phyloP scores from a whole-genome alignment of 2,329 filamentous ascomycete species.

The Fusarium sp. region DNA sequence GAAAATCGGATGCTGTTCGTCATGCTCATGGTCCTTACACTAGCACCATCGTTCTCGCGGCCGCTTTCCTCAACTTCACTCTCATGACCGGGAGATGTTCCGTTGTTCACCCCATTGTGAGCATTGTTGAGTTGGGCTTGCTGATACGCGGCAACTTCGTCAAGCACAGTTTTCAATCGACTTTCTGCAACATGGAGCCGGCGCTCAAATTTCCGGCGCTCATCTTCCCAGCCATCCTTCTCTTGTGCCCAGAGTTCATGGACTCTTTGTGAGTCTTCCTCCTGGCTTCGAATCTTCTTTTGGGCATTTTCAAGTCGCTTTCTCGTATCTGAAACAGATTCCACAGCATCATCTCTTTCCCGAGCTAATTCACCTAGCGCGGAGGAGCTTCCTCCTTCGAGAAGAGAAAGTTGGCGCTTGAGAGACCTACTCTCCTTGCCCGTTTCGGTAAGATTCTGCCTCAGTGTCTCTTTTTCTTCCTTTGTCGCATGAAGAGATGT shows the following conservation, averaged over 20 bases:
- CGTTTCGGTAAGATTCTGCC: slow-evolving; percentile 72
- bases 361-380: slow-evolving; percentile 86
- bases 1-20: slow-evolving; percentile 82
- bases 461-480: slow-evolving; percentile 81
- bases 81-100: slow-evolving; percentile 59
- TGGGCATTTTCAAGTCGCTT: slow-evolving; percentile 83
- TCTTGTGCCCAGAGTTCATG: slow-evolving; percentile 88
- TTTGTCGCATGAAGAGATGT: slow-evolving; percentile 77
- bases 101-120: slow-evolving; percentile 49
- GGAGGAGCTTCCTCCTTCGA: slow-evolving; percentile 90
- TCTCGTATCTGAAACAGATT: slow-evolving; percentile 78
- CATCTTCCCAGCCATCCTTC: slow-evolving; percentile 86
- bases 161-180: slow-evolving; percentile 85
- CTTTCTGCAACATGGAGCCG: slow-evolving; percentile 92
- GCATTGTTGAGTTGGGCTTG: slow-evolving; percentile 63
- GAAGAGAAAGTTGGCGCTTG: slow-evolving; percentile 86
- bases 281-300: slow-evolving; percentile 82
- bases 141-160: slow-evolving; percentile 84
- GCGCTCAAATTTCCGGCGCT: slow-evolving; percentile 85
- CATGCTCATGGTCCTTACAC: slow-evolving; percentile 80
- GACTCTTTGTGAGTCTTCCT: slow-evolving; percentile 85
- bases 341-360: slow-evolving; percentile 88
- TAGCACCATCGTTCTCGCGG: slow-evolving; percentile 79
- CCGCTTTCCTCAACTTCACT: slow-evolving; percentile 73
- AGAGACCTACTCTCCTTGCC: slow-evolving; percentile 84